Conservation (phyloP, 2,329 filamentous ascomycete species). For the Diaporthe australafricana region DNA sequence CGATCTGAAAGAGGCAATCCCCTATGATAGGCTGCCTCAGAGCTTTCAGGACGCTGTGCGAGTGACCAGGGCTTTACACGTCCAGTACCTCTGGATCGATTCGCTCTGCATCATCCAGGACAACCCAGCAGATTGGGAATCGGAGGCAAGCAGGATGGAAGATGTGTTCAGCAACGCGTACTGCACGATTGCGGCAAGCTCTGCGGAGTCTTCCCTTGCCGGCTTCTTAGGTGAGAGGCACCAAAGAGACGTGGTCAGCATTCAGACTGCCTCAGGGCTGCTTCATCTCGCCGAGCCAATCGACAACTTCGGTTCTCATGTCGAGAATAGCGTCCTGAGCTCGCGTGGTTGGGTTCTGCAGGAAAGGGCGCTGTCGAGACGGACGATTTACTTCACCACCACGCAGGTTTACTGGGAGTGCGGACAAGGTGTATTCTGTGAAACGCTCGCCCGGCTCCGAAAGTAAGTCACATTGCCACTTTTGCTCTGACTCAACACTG, state of each 20-base stretch:
- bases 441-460: slow-evolving; percentile 47
- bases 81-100: slow-evolving; percentile 43
- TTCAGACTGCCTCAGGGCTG: slow-evolving; percentile 7
- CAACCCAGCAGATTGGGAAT: slow-evolving; percentile 38
- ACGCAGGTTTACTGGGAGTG: slow-evolving; percentile 54
- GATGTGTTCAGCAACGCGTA: slow-evolving; percentile 43
- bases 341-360: slow-evolving; percentile 54
- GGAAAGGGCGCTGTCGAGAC: slow-evolving; percentile 49
- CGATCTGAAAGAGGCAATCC: not conserved
- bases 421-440: slow-evolving; percentile 48
- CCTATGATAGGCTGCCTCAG: slow-evolving; percentile 10
- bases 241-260: slow-evolving; percentile 22
- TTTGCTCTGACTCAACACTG: too few species aligned
- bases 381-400: slow-evolving; percentile 51
- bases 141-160: slow-evolving; percentile 43
- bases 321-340: slow-evolving; percentile 46
- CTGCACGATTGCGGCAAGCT: slow-evolving; percentile 43
- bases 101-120: slow-evolving; percentile 44
- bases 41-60: slow-evolving; percentile 37
- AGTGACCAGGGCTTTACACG: slow-evolving; percentile 27
- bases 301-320: slow-evolving; percentile 49
- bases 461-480: slow-evolving; percentile 49
- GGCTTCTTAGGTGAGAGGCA: slow-evolving; percentile 40
- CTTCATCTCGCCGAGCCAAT: slow-evolving; percentile 44
- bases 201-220: slow-evolving; percentile 29